Percentiles rank a stretch among this genome's conserved stretches.
phyloP scores from a whole-genome alignment of 139 green algal genomes.

The Chlorella sp. region DNA sequence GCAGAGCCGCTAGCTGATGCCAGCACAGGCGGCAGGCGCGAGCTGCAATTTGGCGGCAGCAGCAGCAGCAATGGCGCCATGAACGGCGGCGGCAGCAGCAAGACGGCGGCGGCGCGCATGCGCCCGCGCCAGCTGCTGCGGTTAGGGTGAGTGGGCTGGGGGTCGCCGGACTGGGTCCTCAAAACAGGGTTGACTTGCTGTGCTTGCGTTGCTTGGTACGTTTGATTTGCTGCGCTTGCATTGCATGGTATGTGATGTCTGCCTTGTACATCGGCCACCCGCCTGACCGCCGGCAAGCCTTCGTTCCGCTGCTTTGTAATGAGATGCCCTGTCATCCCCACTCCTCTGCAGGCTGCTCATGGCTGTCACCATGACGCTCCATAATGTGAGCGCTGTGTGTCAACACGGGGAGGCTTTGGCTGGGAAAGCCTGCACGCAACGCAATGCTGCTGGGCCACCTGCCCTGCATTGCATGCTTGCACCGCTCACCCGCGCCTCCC shows the following conservation, averaged over 20 bases:
- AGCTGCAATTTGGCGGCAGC: not conserved
- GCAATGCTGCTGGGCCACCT: not conserved
- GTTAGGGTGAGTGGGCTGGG: slow-evolving; percentile 1
- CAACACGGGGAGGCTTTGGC: slow-evolving; percentile 48
- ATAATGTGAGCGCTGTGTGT: slow-evolving; percentile 68
- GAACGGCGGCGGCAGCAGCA: not conserved
- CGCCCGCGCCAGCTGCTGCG: slow-evolving; percentile 27
- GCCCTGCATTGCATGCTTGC: not conserved
- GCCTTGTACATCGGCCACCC: no score
- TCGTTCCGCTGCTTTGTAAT: not conserved
- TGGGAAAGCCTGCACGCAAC: not conserved
- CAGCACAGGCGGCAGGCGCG: not conserved
- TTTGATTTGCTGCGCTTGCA: not conserved
- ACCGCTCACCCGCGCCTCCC: not conserved
- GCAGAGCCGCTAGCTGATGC: slow-evolving; percentile 1
- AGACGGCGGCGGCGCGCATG: not conserved
- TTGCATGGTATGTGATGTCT: no score
- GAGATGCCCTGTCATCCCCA: not conserved
- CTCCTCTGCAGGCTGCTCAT: slow-evolving; percentile 70
- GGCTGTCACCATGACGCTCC: slow-evolving; percentile 89
- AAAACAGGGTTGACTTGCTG: no score
- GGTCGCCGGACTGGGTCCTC: no score
- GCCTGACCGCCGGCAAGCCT: not conserved
- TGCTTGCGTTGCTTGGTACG: not conserved
- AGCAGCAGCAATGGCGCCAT: not conserved